Conservation (phyloP, 371 early-diverging fungal species). For the Mucor velutinosus region DNA sequence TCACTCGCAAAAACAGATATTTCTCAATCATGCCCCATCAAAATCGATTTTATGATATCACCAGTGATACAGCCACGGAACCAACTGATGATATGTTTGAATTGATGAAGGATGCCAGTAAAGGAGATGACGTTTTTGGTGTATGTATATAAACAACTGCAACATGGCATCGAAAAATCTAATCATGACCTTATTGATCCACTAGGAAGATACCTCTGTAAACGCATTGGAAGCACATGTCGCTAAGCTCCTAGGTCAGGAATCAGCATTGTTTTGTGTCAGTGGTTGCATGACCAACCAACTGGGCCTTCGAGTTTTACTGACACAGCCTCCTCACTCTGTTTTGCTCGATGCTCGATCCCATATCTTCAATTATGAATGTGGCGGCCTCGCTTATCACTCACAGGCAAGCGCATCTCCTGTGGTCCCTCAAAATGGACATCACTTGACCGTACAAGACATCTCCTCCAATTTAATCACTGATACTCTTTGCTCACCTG, state of each 20-base stretch:
- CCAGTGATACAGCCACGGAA: conserved; percentile 75
- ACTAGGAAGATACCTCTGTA: conserved; percentile 64
- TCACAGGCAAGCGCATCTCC: conserved; percentile 74
- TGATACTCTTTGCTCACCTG: conserved; percentile 27
- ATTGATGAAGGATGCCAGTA: conserved; percentile 68
- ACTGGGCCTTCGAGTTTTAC: conserved; percentile 76
- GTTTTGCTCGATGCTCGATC: conserved; percentile 78
- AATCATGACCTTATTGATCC: neutral
- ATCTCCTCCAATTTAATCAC: conserved; percentile 42
- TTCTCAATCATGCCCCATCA: conserved; percentile 10
- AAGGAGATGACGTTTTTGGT: conserved; percentile 84
- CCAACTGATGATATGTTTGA: conserved; percentile 83
- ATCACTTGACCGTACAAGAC: conserved; percentile 68
- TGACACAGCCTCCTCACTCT: conserved; percentile 79
- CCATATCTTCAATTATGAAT: conserved; percentile 80
- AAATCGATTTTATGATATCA: conserved; percentile 41
- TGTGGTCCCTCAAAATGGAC: conserved; percentile 55
- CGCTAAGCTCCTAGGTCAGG: conserved; percentile 72
- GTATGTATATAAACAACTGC: conserved; percentile 33
- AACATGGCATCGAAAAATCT: neutral
- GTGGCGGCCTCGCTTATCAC: conserved; percentile 81
- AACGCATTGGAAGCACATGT: conserved; percentile 66
- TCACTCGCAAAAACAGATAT: neutral
- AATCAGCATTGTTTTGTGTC: conserved; percentile 78
- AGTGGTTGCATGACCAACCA: conserved; percentile 90